phyloP scores from a whole-genome alignment of 106 monocot species.

The Chionographis japonica region DNA sequence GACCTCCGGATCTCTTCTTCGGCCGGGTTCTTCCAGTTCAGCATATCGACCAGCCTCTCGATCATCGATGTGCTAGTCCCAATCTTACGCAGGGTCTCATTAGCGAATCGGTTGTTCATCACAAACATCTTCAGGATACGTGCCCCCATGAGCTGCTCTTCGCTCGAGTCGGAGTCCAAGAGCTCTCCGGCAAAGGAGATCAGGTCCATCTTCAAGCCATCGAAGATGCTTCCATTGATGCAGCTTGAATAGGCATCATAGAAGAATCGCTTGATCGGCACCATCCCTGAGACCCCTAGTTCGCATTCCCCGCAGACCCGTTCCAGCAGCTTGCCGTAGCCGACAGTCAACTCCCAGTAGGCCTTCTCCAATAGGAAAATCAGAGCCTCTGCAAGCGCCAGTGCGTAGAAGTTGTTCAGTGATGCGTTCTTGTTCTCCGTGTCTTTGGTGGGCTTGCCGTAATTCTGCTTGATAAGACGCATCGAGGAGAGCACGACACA shows the following conservation, averaged over 20 bases:
- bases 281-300: conserved; percentile 13
- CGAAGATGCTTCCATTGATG: conserved; percentile 58
- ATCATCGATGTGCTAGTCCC: conserved; percentile 30
- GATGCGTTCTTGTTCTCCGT: conserved; percentile 15
- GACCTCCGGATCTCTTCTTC: conserved; percentile 47
- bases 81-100: conserved; percentile 49
- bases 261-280: conserved; percentile 54
- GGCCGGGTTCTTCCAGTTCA: conserved; percentile 46
- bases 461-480: conserved; percentile 37
- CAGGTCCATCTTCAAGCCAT: conserved; percentile 65
- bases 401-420: conserved; percentile 49
- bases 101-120: conserved; percentile 15
- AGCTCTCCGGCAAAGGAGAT: conserved; percentile 54
- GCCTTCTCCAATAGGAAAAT: conserved; percentile 55
- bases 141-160: conserved; percentile 64
- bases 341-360: conserved; percentile 51
- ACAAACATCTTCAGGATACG: conserved; percentile 42
- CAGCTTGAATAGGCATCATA: conserved; percentile 59
- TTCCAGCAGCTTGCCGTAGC: conserved; percentile 17
- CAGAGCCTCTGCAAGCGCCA: conserved; percentile 44
- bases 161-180: conserved; percentile 32
- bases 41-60: conserved; percentile 61
- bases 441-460: conserved; percentile 4
- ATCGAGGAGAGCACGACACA: conserved; percentile 37
- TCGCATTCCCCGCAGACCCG: conserved; percentile 37